Percentiles rank a stretch among this genome's conserved stretches.
Evolutionary conservation across 2,329 filamentous ascomycete genomes (phyloP).

Genomic region (Pezicula carpinea): DNA sequence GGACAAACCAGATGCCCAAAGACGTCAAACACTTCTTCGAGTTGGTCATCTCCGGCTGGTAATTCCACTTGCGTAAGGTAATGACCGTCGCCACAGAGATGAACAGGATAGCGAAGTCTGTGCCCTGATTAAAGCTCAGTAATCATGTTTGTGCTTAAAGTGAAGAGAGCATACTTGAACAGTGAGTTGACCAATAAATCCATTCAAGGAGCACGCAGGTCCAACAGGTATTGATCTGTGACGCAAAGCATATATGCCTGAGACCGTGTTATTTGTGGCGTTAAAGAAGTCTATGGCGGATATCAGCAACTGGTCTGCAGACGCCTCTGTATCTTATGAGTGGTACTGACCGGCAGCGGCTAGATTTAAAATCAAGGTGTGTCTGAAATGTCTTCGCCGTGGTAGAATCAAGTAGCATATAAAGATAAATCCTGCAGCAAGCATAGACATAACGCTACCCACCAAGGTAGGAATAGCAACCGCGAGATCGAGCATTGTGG

Average conservation of each 20-base stretch:
- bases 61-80: conserved; percentile 32
- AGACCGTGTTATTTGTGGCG: conserved; percentile 11
- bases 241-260: conserved; percentile 10
- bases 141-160: neutral
- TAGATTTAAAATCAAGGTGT: conserved; percentile 18
- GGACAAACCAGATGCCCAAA: conserved; percentile 10
- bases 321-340: too few relatives aligned
- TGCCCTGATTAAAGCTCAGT: conserved; percentile 17
- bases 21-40: conserved; percentile 5
- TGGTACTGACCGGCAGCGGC: conserved; percentile 12
- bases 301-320: too few relatives aligned
- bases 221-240: conserved; percentile 18
- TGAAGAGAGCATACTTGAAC: conserved; percentile 29
- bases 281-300: conserved; percentile 8
- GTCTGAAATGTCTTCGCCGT: conserved; percentile 17
- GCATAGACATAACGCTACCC: conserved; percentile 14
- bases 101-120: conserved; percentile 38
- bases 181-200: conserved; percentile 40
- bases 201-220: conserved; percentile 36
- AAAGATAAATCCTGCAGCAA: conserved; percentile 14
- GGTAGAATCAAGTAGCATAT: conserved; percentile 15
- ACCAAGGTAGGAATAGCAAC: conserved; percentile 16
- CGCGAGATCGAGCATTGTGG: conserved; percentile 13
- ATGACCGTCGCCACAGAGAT: conserved; percentile 39
- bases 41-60: conserved; percentile 23